These are phyloP conservation scores for Suillus plorans DNA, from an alignment of 768 basidiomycete species.

Conservation along the genomic window DNA sequence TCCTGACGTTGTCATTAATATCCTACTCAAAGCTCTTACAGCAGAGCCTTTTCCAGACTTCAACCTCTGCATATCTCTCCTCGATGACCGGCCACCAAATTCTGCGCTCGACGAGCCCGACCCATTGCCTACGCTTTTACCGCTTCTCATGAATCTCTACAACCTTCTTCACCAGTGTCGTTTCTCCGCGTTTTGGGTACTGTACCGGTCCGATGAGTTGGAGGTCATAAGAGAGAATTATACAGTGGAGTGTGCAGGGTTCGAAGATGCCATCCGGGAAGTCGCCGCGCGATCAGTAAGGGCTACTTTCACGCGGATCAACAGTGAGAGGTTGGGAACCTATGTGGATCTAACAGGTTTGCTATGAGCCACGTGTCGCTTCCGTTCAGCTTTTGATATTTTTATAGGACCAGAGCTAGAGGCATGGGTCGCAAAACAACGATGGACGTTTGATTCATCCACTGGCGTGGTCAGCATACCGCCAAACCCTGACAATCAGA, in stretches of 20 bases:
- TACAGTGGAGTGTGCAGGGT: constrained; percentile 79
- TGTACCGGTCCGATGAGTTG: constrained; percentile 68
- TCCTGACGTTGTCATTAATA: constrained; percentile 90
- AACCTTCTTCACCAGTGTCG: constrained; percentile 78
- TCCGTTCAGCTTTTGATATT: neutral
- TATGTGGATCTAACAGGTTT: constrained; percentile 71
- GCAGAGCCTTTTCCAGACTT: constrained; percentile 89
- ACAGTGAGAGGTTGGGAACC: constrained; percentile 60
- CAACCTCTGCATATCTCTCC: constrained; percentile 89
- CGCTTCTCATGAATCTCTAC: constrained; percentile 65
- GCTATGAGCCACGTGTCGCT: constrained; percentile 12
- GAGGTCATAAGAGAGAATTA: constrained; percentile 82
- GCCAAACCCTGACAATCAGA: constrained; percentile 85
- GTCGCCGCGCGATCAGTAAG: constrained; percentile 77
- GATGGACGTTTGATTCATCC: constrained; percentile 60
- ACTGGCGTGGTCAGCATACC: constrained; percentile 66
- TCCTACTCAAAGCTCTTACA: constrained; percentile 89
- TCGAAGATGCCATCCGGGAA: constrained; percentile 79
- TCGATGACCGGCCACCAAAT: constrained; percentile 66
- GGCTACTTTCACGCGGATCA: constrained; percentile 76
- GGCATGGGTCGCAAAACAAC: constrained; percentile 60
- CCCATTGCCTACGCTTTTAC: constrained; percentile 71
- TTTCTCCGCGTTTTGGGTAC: constrained; percentile 84
- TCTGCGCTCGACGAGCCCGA: constrained; percentile 74
- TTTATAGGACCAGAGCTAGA: constrained; percentile 54